Evolutionary conservation across 2,329 filamentous ascomycete species (phyloP).

Genomic region (Byssoonygena ceratinophila): DNA sequence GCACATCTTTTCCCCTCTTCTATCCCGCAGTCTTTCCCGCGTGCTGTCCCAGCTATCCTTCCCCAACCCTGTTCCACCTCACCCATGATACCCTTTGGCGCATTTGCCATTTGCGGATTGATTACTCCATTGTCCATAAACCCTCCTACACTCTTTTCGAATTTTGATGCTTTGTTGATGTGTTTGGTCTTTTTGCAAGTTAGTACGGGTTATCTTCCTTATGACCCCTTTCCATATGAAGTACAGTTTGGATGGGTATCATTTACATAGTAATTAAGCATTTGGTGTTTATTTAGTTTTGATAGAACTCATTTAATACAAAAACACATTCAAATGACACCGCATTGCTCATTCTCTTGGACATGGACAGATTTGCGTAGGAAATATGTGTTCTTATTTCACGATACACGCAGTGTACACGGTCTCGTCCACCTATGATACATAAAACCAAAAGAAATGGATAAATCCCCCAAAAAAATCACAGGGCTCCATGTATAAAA

Average conservation of each 20-base stretch:
- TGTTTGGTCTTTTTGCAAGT: background rate
- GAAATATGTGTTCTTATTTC: background rate
- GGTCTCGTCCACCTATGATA: background rate
- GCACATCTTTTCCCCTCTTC: background rate
- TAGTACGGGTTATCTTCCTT: background rate
- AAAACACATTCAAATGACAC: too few species aligned
- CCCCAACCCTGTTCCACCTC: background rate
- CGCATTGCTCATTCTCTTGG: too few species aligned
- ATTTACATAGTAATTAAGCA: background rate
- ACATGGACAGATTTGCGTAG: background rate
- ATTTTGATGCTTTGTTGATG: background rate
- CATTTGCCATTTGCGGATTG: background rate
- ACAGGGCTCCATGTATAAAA: background rate
- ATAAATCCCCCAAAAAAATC: background rate
- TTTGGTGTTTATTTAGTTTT: background rate
- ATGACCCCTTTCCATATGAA: background rate
- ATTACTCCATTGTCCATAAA: background rate
- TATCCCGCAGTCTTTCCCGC: background rate
- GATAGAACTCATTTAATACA: too few species aligned
- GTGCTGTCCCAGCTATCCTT: background rate
- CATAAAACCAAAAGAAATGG: background rate
- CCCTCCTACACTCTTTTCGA: background rate
- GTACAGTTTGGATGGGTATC: background rate
- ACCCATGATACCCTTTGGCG: constrained; percentile 1
- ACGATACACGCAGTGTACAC: too few species aligned